phyloP scores from a whole-genome alignment of 2,329 filamentous ascomycete genomes.

The Boeremia lycopersici region DNA sequence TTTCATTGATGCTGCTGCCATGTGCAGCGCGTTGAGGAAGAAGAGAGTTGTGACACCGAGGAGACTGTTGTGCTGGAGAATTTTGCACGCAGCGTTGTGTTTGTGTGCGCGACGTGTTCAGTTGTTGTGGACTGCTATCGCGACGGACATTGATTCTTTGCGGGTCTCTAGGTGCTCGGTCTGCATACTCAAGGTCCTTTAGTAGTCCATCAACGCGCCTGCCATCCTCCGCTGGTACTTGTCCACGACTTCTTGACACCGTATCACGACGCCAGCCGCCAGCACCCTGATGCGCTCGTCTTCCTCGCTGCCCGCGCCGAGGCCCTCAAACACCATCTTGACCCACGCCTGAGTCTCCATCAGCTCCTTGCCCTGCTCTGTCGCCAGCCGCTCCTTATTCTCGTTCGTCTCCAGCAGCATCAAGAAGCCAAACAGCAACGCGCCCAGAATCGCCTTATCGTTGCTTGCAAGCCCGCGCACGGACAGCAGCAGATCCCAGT shows the following conservation, averaged over 20 bases:
- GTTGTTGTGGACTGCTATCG: neutral
- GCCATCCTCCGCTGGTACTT: slow-evolving; percentile 78
- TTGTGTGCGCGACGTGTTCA: neutral
- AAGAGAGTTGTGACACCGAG: neutral
- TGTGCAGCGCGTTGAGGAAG: slow-evolving; percentile 47
- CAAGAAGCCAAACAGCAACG: slow-evolving; percentile 78
- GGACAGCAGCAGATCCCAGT: slow-evolving; percentile 80
- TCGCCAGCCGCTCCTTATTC: slow-evolving; percentile 73
- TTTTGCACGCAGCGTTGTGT: neutral
- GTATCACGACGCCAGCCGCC: slow-evolving; percentile 77
- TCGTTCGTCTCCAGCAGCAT: slow-evolving; percentile 83
- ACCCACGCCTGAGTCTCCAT: slow-evolving; percentile 91
- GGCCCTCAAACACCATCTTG: slow-evolving; percentile 69
- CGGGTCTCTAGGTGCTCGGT: too few relatives aligned
- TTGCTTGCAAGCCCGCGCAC: slow-evolving; percentile 60
- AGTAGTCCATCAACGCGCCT: slow-evolving; percentile 65
- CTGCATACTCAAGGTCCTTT: neutral
- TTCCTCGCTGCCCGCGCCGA: slow-evolving; percentile 58
- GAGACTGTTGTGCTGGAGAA: neutral
- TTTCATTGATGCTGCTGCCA: slow-evolving; percentile 48
- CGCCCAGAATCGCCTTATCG: slow-evolving; percentile 71
- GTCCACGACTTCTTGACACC: slow-evolving; percentile 79
- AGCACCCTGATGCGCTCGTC: slow-evolving; percentile 81
- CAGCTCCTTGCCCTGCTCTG: slow-evolving; percentile 74
- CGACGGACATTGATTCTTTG: too few relatives aligned